These are phyloP conservation scores for Gaultheria prostrata DNA, from an alignment of 148 eudicot species.

Conservation along the genomic window DNA sequence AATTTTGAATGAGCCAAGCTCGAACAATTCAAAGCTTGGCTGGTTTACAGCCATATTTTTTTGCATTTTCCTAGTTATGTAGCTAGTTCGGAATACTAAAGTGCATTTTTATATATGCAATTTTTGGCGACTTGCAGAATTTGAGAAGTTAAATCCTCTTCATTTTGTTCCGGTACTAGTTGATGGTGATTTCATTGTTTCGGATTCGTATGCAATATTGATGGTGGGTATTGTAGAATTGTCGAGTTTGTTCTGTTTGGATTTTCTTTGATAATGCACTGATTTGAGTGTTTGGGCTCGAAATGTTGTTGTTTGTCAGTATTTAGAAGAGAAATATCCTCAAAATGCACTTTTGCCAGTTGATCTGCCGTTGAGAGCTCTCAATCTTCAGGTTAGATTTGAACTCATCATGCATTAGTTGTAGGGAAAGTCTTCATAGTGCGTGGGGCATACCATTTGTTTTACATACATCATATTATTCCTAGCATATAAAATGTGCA, in stretches of 20 bases:
- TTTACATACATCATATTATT: no score
- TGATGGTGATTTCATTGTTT: conserved; percentile 51
- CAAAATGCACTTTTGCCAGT: conserved; percentile 43
- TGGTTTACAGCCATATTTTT: background rate
- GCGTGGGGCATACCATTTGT: background rate
- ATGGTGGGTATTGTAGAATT: conserved; percentile 37
- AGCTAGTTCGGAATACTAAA: background rate
- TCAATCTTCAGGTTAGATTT: conserved; percentile 56
- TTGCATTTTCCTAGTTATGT: background rate
- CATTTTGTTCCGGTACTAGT: conserved; percentile 55
- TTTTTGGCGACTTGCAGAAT: conserved; percentile 37
- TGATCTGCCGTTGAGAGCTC: conserved; percentile 43
- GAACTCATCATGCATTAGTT: conserved; percentile 7
- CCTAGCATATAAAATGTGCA: background rate
- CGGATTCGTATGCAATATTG: conserved; percentile 66
- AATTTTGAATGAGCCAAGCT: background rate
- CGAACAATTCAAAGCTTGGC: background rate
- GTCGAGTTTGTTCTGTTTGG: conserved; percentile 3
- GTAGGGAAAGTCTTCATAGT: background rate
- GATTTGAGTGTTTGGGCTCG: background rate
- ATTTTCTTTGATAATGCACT: background rate
- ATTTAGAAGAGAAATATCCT: conserved; percentile 67
- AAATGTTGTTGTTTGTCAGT: conserved; percentile 32
- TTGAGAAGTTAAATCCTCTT: conserved; percentile 60
- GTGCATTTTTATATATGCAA: background rate